Percentiles rank a stretch among this genome's conserved stretches.
Conservation (phyloP, 352 stramenopile genomes). For the Phytopythium boreale region DNA sequence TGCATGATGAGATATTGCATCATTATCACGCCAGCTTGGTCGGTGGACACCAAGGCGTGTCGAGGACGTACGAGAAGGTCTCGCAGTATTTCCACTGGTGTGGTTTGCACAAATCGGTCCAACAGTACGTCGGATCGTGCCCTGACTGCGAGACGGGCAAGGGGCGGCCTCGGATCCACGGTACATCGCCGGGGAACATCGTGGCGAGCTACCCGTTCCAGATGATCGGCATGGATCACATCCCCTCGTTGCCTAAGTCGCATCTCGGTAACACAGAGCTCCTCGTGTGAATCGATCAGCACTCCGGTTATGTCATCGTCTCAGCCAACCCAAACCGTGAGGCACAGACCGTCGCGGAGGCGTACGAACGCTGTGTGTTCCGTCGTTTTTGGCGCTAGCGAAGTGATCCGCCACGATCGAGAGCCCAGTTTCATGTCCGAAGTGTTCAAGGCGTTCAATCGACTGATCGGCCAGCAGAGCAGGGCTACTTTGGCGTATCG, state of each 20-base stretch:
- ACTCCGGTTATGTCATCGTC: slow-evolving; percentile 1
- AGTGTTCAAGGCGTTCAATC: slow-evolving; percentile 7
- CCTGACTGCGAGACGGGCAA: neutral
- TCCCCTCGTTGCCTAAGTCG: slow-evolving; percentile 8
- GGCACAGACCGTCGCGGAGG: slow-evolving; percentile 1
- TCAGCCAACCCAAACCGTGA: neutral
- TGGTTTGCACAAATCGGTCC: slow-evolving; percentile 1
- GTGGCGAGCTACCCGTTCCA: slow-evolving; percentile 7
- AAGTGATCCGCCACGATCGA: slow-evolving; percentile 14
- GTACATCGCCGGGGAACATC: slow-evolving; percentile 9
- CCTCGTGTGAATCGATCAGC: neutral
- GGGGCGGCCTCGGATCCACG: neutral
- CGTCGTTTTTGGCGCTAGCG: slow-evolving; percentile 12
- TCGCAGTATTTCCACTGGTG: slow-evolving; percentile 7
- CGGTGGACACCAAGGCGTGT: slow-evolving; percentile 12
- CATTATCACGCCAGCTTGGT: slow-evolving; percentile 9
- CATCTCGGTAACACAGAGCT: slow-evolving; percentile 14
- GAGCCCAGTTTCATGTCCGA: slow-evolving; percentile 13
- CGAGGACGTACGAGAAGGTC: slow-evolving; percentile 2
- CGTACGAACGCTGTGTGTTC: slow-evolving; percentile 9
- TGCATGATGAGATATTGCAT: slow-evolving; percentile 10
- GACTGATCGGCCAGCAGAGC: neutral
- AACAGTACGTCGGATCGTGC: neutral
- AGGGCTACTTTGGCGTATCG: slow-evolving; percentile 11
- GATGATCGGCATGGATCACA: slow-evolving; percentile 15